A percentile compares a stretch with the other conserved stretches of the same genome.
Evolutionary conservation across 768 basidiomycete genomes (phyloP).

Genomic region (Lentinus tigrinus): DNA sequence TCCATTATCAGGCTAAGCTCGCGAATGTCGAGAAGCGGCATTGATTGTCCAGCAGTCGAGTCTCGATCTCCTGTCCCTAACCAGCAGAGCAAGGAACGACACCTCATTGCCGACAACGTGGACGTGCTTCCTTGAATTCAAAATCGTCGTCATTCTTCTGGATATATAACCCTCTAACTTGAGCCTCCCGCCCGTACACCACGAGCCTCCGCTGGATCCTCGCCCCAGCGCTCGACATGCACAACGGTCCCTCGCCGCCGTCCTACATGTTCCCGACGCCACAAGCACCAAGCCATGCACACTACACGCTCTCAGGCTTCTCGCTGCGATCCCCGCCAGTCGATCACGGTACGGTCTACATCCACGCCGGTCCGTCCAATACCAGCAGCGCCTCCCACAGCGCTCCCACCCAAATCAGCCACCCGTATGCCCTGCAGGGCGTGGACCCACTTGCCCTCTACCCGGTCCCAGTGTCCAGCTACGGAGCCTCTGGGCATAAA

Average conservation of each 20-base stretch:
- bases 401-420: conserved; percentile 12
- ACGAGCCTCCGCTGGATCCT: conserved; percentile 3
- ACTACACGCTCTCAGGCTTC: conserved; percentile 20
- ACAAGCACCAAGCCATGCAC: conserved; percentile 13
- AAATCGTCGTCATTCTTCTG: conserved; percentile 2
- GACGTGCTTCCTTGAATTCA: conserved; percentile 16
- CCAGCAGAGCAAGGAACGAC: neutral
- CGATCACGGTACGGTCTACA: conserved; percentile 11
- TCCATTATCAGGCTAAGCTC: neutral
- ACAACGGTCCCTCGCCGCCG: conserved; percentile 12
- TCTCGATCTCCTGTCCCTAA: conserved; percentile 9
- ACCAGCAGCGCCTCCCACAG: conserved; percentile 18
- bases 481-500: conserved; percentile 14
- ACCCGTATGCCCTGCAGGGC: conserved; percentile 18
- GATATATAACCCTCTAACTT: conserved; percentile 19
- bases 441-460: conserved; percentile 7
- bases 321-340: conserved; percentile 21
- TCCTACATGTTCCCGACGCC: conserved; percentile 12
- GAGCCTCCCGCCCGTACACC: conserved; percentile 15
- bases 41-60: conserved; percentile 4
- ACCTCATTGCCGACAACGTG: conserved; percentile 19
- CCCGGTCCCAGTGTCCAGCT: conserved; percentile 6
- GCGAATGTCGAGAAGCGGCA: neutral
- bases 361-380: conserved; percentile 9
- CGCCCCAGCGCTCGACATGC: conserved; percentile 6